phyloP scores from a whole-genome alignment of 2,329 filamentous ascomycete genomes.

The Fonsecaea pedrosoi region DNA sequence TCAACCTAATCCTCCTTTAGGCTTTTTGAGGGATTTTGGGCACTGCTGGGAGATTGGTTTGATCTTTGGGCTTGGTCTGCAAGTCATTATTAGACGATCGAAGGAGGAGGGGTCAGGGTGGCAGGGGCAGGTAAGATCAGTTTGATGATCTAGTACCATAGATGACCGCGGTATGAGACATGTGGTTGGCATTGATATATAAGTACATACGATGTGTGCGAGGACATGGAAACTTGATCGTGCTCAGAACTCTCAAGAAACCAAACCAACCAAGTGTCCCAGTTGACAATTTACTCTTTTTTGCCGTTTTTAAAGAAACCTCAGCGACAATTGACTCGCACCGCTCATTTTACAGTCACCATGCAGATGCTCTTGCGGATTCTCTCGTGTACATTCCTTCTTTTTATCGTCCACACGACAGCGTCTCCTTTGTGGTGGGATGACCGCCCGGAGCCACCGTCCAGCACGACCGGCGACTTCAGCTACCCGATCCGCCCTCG shows the following conservation, averaged over 20 bases:
- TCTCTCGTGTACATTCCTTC: constrained; percentile 4
- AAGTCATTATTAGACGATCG: constrained; percentile 4
- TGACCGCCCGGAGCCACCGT: background rate
- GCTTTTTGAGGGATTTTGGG: background rate
- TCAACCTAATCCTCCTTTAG: background rate
- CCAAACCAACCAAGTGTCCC: background rate
- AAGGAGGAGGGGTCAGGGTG: background rate
- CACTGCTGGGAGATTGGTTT: background rate
- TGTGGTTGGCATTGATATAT: background rate
- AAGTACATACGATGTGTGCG: background rate
- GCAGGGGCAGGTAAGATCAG: background rate
- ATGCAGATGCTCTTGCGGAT: constrained; percentile 1
- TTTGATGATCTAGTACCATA: background rate
- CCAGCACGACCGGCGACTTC: constrained; percentile 5
- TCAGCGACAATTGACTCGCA: background rate
- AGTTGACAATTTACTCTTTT: background rate
- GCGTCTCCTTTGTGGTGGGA: constrained; percentile 18
- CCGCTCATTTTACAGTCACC: background rate
- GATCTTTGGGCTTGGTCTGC: background rate
- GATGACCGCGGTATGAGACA: background rate
- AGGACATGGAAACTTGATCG: background rate
- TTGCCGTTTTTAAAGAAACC: background rate
- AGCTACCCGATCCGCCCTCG: constrained; percentile 14
- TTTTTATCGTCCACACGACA: constrained; percentile 6
- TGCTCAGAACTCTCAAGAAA: background rate